These are phyloP conservation scores for Camptophora hylomeconis DNA, from an alignment of 2,329 filamentous ascomycete genomes.

Conservation along the genomic window DNA sequence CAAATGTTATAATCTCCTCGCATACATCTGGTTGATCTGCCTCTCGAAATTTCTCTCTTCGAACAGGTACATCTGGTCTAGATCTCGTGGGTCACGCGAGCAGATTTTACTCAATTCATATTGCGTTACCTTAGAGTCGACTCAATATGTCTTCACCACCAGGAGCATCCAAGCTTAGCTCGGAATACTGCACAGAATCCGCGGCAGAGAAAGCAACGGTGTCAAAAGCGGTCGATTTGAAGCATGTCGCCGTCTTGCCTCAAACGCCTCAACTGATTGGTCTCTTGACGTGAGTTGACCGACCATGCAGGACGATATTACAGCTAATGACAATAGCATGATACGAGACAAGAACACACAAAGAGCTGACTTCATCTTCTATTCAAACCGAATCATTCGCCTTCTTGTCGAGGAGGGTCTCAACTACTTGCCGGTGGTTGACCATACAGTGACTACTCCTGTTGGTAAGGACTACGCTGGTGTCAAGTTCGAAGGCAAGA, in stretches of 20 bases:
- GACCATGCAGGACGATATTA: conserved; percentile 1
- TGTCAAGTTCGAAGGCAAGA: conserved; percentile 93
- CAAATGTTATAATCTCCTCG: too few species aligned
- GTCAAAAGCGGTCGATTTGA: conserved; percentile 65
- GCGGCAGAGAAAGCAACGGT: too few species aligned
- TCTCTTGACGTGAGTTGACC: conserved; percentile 70
- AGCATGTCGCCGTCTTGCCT: conserved; percentile 78
- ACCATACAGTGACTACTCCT: conserved; percentile 80
- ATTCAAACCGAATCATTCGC: conserved; percentile 95
- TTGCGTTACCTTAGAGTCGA: too few species aligned
- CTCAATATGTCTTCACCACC: too few species aligned
- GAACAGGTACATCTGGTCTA: too few species aligned
- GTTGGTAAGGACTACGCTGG: conserved; percentile 80
- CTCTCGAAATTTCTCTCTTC: too few species aligned
- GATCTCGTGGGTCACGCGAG: too few species aligned
- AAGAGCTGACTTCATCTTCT: conserved; percentile 96
- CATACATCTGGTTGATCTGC: too few species aligned
- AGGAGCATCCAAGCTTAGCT: too few species aligned
- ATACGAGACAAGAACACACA: conserved; percentile 84
- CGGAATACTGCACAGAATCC: too few species aligned
- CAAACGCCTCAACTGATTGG: conserved; percentile 97
- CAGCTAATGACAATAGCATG: conserved; percentile 47
- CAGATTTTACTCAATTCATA: too few species aligned
- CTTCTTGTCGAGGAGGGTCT: conserved; percentile 92
- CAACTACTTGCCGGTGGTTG: conserved; percentile 86